Base-by-base conservation (phyloP, 2,329 filamentous ascomycete species). In the Immersiporthe knoxdaviesiana region DNA sequence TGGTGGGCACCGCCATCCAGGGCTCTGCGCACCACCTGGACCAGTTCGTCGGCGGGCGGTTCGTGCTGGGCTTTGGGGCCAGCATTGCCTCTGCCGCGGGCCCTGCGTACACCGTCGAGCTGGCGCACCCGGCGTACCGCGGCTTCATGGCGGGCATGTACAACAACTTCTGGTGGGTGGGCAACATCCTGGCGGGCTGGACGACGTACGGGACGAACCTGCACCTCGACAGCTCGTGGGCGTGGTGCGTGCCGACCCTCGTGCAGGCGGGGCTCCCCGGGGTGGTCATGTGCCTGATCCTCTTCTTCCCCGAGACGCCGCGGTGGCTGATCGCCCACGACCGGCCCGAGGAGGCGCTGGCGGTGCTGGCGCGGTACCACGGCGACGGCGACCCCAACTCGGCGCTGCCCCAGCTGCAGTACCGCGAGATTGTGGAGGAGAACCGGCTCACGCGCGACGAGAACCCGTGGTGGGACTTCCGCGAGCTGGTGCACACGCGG, bases 31-130 rank as follows among this genome's bases (percentile, higher is more conserved):
- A 75, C 66, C 74, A 62, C 67, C 76, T 74, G 69, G 77, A 77
- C 12, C 81, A 84, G 68, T 85, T 85, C 73, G 82, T 85, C 76
- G 84, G 83, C 58, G 87, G 87, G n/a, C 83, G 87, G 37, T 89
- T 90, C 77, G 77, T 90, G 27, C 83, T 90, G 3, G 88, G 88
- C 66, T 89, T 90, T 70, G 84, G 84, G 65, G 82, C 84, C 35
- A 80, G 81, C 56, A 81, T 85, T 71, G 80, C 81, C 24, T 79
- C 81, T 1, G 79, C 81, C 1, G 82, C 83, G 8, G 83, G 82
- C 1, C 83, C 83, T 7, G 81, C 81, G 67, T 84, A 84, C 72
- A 81, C 84, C 24, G 79, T 83, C 30, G 83, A 85, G 66, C 66
- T 72, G 18, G 68, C 68, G 3, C 70, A 72, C 44, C 83, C 83